Evolutionary conservation across 1,284 basidiomycete genomes (phyloP), one percentile per base, ranked within the genome.

Genomic region (Tylopilus sp.): DNA sequence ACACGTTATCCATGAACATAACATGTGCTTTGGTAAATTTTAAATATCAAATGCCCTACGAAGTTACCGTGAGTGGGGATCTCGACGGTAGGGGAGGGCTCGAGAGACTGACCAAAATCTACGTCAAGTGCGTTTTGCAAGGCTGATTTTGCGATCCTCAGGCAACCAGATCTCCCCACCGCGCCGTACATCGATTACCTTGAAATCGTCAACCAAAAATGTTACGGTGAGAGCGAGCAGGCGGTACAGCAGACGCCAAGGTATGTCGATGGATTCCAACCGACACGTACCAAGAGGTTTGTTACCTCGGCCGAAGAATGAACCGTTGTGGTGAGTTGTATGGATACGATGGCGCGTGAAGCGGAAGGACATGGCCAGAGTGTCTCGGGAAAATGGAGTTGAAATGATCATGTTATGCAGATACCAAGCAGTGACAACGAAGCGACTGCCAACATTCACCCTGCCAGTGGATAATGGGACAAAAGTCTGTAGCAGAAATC

Each of bases 251-350:
- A 78, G 79, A 41, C 78, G 77, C 84, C 82, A 85, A 15, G 77
- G 77, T 43, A 84, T 64, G 10, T 60, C 55, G 12, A 77, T 64
- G 21, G 6, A 23, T 23, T 23, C 21, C 21, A 6, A 6, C 21
- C 74, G 13, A 77, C 66, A 2, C 76, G 73, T n/a, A 81, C 77
- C 2, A 74, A 63, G 49, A 73, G 64, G 12, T 74, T 71, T 2
- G 70, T 77, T 50, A 69, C 70, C 59, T 81, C 84, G 33, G 77
- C 82, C 7, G 84, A 83, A 5, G 82, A 83, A 60, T 85, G 82
- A 1, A 75, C 75, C 0, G 79, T 81, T 1, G 69, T 68, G 1
- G 81, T 80, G 28, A 83, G 68, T 57, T 82, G 57, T 63, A 62
- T 55, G 30, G 43, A 48, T 74, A 80, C 73, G 28, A 82, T 63